Evolutionary conservation across 2,329 filamentous ascomycete species (phyloP).

Genomic region (Ophiostoma perfectum): DNA sequence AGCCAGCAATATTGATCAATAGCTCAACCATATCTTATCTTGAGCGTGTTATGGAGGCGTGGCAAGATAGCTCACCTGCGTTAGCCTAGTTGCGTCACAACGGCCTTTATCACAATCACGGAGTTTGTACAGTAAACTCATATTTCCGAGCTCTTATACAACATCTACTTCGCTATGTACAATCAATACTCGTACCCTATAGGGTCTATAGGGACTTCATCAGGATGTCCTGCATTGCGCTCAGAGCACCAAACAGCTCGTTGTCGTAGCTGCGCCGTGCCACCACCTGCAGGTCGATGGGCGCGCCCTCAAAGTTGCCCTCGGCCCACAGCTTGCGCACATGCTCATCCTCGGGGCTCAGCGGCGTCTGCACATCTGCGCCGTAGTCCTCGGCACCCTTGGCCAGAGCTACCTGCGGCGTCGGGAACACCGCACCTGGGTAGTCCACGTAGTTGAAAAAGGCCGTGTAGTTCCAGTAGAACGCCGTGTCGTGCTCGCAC

Average conservation of each 20-base stretch:
- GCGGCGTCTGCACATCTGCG: not conserved
- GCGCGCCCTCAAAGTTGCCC: slow-evolving; percentile 15
- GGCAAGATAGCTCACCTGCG: not conserved
- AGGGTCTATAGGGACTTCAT: not conserved
- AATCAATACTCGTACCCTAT: not conserved
- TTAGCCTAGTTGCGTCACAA: not conserved
- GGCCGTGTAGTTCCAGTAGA: slow-evolving; percentile 16
- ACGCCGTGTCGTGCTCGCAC: slow-evolving; percentile 9
- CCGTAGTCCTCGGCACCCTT: slow-evolving; percentile 13
- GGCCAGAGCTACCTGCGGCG: slow-evolving; percentile 1
- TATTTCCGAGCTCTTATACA: not conserved
- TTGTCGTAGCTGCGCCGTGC: slow-evolving; percentile 16
- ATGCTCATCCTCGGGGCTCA: slow-evolving; percentile 13
- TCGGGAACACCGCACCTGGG: slow-evolving; percentile 6
- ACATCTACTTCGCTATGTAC: not conserved
- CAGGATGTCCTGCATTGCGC: not conserved
- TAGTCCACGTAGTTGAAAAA: slow-evolving; percentile 16
- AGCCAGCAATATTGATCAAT: not conserved
- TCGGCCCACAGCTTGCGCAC: slow-evolving; percentile 10
- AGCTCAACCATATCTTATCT: not conserved
- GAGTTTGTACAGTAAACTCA: not conserved
- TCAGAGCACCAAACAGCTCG: slow-evolving; percentile 10
- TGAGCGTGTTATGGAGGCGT: not conserved
- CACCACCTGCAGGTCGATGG: slow-evolving; percentile 14
- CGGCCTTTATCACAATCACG: not conserved